These are phyloP conservation scores for Laguncularia racemosa DNA, from an alignment of 345 rosid species.

Conservation along the genomic window DNA sequence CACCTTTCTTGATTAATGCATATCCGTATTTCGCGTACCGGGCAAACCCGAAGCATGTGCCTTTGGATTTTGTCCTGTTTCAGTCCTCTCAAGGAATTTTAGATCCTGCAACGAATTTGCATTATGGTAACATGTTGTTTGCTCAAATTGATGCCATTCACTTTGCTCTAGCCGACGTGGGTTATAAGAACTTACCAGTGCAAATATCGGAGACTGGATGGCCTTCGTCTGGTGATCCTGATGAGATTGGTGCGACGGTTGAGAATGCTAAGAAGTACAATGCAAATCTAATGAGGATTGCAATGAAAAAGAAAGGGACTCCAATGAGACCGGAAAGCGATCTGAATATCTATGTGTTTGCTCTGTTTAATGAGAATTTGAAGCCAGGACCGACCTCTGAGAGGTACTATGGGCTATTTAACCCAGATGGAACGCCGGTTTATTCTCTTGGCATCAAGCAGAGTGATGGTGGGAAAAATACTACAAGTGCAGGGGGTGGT, in stretches of 20 bases:
- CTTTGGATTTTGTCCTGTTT: constrained; percentile 38
- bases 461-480: no score
- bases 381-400: constrained; percentile 45
- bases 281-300: constrained; percentile 27
- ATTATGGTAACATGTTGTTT: constrained; percentile 41
- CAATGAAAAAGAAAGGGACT: constrained; percentile 35
- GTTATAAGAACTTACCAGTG: constrained; percentile 28
- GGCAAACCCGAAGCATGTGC: constrained; percentile 27
- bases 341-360: constrained; percentile 32
- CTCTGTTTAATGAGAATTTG: constrained; percentile 46
- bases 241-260: constrained; percentile 35
- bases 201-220: constrained; percentile 50
- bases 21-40: constrained; percentile 46
- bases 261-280: constrained; percentile 43
- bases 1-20: constrained; percentile 41
- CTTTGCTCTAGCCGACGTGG: constrained; percentile 27
- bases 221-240: constrained; percentile 45
- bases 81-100: constrained; percentile 29
- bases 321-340: constrained; percentile 32
- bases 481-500: constrained; percentile 2
- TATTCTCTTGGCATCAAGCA: constrained; percentile 13
- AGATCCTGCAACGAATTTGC: constrained; percentile 29
- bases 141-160: constrained; percentile 45
- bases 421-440: constrained; percentile 42
- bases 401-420: constrained; percentile 40